These are phyloP conservation scores for Leccinum truebloodii DNA, from an alignment of 768 basidiomycete species.

Conservation along the genomic window DNA sequence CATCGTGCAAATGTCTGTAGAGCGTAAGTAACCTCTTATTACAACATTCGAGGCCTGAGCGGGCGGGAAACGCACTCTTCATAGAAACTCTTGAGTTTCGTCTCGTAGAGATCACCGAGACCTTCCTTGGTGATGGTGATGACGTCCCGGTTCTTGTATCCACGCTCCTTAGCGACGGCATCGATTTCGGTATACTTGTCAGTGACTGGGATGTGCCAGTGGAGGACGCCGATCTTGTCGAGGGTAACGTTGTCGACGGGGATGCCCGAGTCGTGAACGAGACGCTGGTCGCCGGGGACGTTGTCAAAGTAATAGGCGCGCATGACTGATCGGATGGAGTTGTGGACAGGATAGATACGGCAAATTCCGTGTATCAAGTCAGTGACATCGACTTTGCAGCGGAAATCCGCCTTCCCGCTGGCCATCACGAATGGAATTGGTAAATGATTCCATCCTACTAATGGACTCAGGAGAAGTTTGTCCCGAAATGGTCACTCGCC, in stretches of 20 bases:
- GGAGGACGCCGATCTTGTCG: constrained; percentile 57
- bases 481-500: background rate
- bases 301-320: constrained; percentile 77
- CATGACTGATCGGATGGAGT: constrained; percentile 41
- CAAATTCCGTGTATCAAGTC: background rate
- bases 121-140: constrained; percentile 78
- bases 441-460: no score
- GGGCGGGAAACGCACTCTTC: constrained; percentile 58
- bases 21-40: background rate
- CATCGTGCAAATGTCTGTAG: constrained; percentile 87
- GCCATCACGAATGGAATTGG: no score
- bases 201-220: constrained; percentile 58
- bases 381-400: no score
- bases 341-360: background rate
- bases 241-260: constrained; percentile 55
- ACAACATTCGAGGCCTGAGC: background rate
- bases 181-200: constrained; percentile 40
- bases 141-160: constrained; percentile 82
- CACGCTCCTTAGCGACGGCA: constrained; percentile 62
- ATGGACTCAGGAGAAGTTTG: background rate
- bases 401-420: no score
- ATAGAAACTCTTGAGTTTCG: constrained; percentile 81
- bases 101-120: constrained; percentile 80
- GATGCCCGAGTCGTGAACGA: constrained; percentile 71
- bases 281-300: constrained; percentile 77